Conservation (phyloP, 345 rosid genomes). For the Anastatica hierochuntica region DNA sequence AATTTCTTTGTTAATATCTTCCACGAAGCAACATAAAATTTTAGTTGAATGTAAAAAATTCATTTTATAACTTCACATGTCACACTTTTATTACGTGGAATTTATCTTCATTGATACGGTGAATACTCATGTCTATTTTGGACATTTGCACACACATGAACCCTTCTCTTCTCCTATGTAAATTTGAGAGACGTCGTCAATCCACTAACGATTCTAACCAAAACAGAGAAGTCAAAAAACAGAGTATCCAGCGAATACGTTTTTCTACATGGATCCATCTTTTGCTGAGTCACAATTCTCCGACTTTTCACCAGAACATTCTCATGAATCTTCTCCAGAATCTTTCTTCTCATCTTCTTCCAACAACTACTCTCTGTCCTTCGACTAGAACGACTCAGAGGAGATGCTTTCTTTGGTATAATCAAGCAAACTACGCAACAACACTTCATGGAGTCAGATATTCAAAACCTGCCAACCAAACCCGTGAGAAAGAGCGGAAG, state of each 20-base stretch:
- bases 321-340: slow-evolving; percentile 50
- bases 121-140: slow-evolving; percentile 10
- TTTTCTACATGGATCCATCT: slow-evolving; percentile 39
- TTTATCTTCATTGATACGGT: no score
- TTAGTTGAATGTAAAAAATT: no score
- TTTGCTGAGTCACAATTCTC: slow-evolving; percentile 33
- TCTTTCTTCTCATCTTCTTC: slow-evolving; percentile 26
- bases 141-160: slow-evolving; percentile 8
- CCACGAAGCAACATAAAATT: no score
- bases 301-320: no score
- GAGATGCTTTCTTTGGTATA: slow-evolving; percentile 79
- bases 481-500: slow-evolving; percentile 8
- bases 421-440: slow-evolving; percentile 31
- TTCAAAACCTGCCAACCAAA: background rate
- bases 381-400: slow-evolving; percentile 84
- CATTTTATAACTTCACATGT: no score
- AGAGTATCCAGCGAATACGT: background rate
- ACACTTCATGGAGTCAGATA: no score
- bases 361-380: slow-evolving; percentile 43
- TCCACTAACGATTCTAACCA: slow-evolving; percentile 19
- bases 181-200: slow-evolving; percentile 18
- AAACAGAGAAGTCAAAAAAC: slow-evolving; percentile 13
- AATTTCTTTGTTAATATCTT: no score
- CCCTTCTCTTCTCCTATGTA: slow-evolving; percentile 3
- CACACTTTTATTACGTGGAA: no score